Evolutionary conservation across 2,329 filamentous ascomycete genomes (phyloP).

Genomic region (Fusarium tjaetaba): DNA sequence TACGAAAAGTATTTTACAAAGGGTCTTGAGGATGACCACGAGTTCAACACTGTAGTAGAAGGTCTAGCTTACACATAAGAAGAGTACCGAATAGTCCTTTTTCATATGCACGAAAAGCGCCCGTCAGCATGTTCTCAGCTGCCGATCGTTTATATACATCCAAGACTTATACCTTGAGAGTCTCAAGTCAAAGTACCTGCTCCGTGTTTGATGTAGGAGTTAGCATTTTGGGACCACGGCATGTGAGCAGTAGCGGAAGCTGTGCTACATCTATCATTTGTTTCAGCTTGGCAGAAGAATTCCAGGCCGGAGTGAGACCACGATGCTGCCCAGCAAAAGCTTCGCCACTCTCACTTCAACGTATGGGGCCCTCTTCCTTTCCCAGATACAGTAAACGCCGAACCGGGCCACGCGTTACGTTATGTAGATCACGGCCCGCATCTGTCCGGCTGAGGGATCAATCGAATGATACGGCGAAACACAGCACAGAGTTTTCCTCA

Average conservation of each 20-base stretch:
- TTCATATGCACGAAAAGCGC: background rate
- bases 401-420: background rate
- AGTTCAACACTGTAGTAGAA: background rate
- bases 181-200: background rate
- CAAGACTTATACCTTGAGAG: background rate
- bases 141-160: fast-evolving
- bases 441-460: background rate
- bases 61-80: background rate
- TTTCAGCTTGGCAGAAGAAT: background rate
- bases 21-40: fast-evolving
- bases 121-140: background rate
- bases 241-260: background rate
- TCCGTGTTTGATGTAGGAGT: background rate
- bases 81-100: fast-evolving
- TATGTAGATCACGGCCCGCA: background rate
- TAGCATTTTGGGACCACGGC: fast-evolving
- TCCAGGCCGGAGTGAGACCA: background rate
- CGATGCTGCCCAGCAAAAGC: background rate
- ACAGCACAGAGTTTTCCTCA: background rate
- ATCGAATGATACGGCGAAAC: background rate
- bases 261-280: background rate
- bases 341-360: too few relatives aligned
- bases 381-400: background rate
- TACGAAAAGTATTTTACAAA: background rate
- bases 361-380: background rate